Base-by-base conservation (phyloP, 2,329 filamentous ascomycete genomes). In the Mycosphaerella sp. region DNA sequence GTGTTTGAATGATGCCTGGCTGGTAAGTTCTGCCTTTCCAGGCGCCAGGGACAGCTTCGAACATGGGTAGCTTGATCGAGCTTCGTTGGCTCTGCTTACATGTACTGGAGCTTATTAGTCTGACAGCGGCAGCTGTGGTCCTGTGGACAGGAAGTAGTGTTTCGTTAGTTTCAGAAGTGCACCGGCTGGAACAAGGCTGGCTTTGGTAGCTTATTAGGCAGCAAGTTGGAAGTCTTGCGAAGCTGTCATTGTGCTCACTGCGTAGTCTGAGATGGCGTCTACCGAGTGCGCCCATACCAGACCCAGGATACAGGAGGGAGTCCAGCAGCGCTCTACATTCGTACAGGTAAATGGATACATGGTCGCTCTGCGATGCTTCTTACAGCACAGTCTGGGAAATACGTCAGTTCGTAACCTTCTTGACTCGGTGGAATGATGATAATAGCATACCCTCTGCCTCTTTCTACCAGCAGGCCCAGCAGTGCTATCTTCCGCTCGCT, bases 401-500 rank as follows among this genome's bases (percentile, higher is more conserved):
- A 14, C 36, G 14, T 51, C 36, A 51, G 48, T 36, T 9, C 11
- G 32, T 14, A 21, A 45, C 29, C 23, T 51, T 34, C 12, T 14
- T 21, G 32, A n/a, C 44, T 38, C 34, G 12, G 12, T 38, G 10
- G 10, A n/a, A 11, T 38, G 41, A 29, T 29, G 21, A 36, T 17
- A 26, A 36, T 17, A 26, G 45, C 48, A 29, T 51, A 67, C 64
- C 61, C 69, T 66, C 59, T 71, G 68, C 57, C 70, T 65, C 66
- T 72, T 72, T 59, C 70, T 59, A 34, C 64, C 67, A 40, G 29
- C 42, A 40, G 64, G 64, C 11, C 60, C 62, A 2, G 67, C 68
- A 1, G 70, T 71, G 26, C 69, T 64, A n/a, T 70, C 69, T 55
- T 73, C 73, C 40, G 63, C 57, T 45, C 69, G 62, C 54, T 59